These are phyloP conservation scores for Drechslera avenae DNA, from an alignment of 2,329 filamentous ascomycete species.

Conservation along the genomic window DNA sequence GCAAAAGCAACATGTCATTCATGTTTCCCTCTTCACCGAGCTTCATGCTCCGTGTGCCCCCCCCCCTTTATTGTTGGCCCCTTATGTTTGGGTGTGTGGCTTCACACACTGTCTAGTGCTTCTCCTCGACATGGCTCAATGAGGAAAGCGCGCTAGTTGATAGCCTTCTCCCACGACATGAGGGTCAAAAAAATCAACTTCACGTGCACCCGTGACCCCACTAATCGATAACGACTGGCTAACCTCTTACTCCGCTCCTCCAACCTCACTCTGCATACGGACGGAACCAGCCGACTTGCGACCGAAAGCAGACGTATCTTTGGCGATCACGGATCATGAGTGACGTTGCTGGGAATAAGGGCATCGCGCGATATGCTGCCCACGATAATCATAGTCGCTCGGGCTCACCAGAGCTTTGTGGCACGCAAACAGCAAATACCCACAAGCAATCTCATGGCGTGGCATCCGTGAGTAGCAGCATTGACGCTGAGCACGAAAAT, in stretches of 20 bases:
- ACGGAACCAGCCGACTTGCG: no score
- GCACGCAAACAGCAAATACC: not conserved
- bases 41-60: no score
- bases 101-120: not conserved
- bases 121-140: not conserved
- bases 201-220: not conserved
- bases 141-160: slow-evolving; percentile 2
- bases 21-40: no score
- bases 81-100: not conserved
- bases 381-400: not conserved
- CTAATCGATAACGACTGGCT: not conserved
- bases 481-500: not conserved
- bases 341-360: not conserved
- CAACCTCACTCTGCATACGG: no score
- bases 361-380: not conserved
- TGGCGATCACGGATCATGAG: not conserved
- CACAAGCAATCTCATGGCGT: not conserved
- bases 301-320: not conserved
- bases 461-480: not conserved
- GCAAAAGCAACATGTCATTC: no score
- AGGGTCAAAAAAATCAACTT: not conserved
- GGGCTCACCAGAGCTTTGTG: not conserved
- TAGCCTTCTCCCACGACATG: not conserved
- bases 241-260: not conserved
- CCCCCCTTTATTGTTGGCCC: not conserved